phyloP scores from a whole-genome alignment of 2,329 filamentous ascomycete genomes.

The Cercospora janseana region DNA sequence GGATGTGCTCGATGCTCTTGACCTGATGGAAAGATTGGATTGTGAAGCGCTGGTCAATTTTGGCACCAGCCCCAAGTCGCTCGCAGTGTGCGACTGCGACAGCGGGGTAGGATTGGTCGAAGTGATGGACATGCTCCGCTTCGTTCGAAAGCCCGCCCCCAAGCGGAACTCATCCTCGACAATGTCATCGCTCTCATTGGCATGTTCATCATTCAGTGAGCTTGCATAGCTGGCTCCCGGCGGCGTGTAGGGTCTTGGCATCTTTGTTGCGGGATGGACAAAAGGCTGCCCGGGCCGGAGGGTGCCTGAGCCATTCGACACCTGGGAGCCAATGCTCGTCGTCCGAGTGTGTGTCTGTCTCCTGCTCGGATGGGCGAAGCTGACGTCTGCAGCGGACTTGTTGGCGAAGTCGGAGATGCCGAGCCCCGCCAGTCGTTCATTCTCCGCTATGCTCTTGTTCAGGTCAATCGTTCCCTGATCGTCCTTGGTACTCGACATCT shows the following conservation, averaged over 20 bases:
- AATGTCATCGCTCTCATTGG: slow-evolving; percentile 42
- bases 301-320: slow-evolving; percentile 50
- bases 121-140: slow-evolving; percentile 47
- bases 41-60: slow-evolving; percentile 53
- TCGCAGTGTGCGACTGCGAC: slow-evolving; percentile 36
- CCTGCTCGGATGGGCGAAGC: slow-evolving; percentile 42
- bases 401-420: slow-evolving; percentile 53
- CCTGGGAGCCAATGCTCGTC: slow-evolving; percentile 55
- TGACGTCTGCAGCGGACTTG: slow-evolving; percentile 46
- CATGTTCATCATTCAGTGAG: slow-evolving; percentile 48
- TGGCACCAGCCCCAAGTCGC: slow-evolving; percentile 45
- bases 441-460: slow-evolving; percentile 55
- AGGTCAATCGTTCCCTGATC: slow-evolving; percentile 49
- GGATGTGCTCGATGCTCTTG: slow-evolving; percentile 39
- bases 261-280: slow-evolving; percentile 56
- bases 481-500: slow-evolving; percentile 51
- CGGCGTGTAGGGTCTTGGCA: slow-evolving; percentile 54
- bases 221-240: slow-evolving; percentile 52
- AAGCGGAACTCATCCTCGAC: slow-evolving; percentile 48
- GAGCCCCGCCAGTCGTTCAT: slow-evolving; percentile 52
- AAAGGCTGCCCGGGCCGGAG: slow-evolving; percentile 52
- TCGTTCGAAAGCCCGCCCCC: slow-evolving; percentile 39
- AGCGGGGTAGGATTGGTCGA: slow-evolving; percentile 37
- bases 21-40: slow-evolving; percentile 51
- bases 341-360: slow-evolving; percentile 52